A percentile compares a stretch with the other conserved stretches of the same genome.
phyloP scores from a whole-genome alignment of 371 early-diverging fungal genomes.

The Synchytrium microbalum region DNA sequence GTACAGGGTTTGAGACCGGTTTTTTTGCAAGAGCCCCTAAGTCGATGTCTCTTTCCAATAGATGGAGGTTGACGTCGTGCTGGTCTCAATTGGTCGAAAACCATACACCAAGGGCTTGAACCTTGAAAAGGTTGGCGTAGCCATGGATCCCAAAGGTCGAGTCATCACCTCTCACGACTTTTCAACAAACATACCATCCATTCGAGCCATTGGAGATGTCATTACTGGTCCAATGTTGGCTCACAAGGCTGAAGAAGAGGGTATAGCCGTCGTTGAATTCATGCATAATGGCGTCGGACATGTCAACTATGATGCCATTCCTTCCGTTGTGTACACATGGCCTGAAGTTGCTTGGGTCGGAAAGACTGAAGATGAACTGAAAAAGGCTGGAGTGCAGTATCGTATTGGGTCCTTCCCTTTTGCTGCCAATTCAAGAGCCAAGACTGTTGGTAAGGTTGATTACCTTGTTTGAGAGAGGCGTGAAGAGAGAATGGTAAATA shows the following conservation, averaged over 20 bases:
- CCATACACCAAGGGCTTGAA: slow-evolving; percentile 91
- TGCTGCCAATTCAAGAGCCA: slow-evolving; percentile 94
- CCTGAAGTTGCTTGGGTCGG: slow-evolving; percentile 99
- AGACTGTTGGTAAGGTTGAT: slow-evolving; percentile 67
- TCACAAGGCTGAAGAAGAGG: slow-evolving; percentile 99
- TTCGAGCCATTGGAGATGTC: slow-evolving; percentile 95
- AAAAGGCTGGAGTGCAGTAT: slow-evolving; percentile 77
- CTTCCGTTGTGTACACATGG: slow-evolving; percentile 93
- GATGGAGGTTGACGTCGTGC: slow-evolving; percentile 86
- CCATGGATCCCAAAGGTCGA: slow-evolving; percentile 82
- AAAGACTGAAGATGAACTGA: slow-evolving; percentile 87
- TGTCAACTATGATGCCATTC: slow-evolving; percentile 97
- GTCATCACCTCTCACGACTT: slow-evolving; percentile 79
- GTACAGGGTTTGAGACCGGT: not conserved
- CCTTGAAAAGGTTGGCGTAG: slow-evolving; percentile 82
- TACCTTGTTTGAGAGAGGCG: not conserved
- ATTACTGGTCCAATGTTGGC: slow-evolving; percentile 97
- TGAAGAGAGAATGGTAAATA: slow-evolving; percentile 6
- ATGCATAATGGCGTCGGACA: slow-evolving; percentile 88
- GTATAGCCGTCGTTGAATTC: slow-evolving; percentile 91
- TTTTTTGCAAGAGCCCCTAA: not conserved
- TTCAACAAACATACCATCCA: slow-evolving; percentile 75
- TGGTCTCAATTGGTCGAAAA: slow-evolving; percentile 91
- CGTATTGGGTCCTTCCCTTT: slow-evolving; percentile 90
- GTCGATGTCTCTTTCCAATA: slow-evolving; percentile 15